Evolutionary conservation across 2,329 filamentous ascomycete species (phyloP).

Genomic region (Botrytis tulipae): DNA sequence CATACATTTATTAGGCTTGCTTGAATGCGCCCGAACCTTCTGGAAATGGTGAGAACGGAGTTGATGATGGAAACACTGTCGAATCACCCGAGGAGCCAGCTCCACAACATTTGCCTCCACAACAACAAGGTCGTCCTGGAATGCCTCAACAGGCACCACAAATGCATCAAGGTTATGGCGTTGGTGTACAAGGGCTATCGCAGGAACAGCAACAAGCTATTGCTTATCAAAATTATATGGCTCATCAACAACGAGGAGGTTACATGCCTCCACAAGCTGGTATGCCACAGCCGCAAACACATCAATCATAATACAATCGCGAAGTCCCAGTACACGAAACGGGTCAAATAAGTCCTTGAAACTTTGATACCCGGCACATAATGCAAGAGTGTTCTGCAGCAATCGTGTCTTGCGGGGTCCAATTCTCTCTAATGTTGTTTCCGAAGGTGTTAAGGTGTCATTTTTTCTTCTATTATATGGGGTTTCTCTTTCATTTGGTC

Average conservation of each 20-base stretch:
- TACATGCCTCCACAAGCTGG: conserved; percentile 78
- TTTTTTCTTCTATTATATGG: conserved; percentile 20
- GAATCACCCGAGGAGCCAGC: conserved; percentile 90
- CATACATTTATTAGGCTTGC: conserved; percentile 70
- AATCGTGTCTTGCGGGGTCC: conserved; percentile 37
- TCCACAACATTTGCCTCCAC: conserved; percentile 70
- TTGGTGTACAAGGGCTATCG: conserved; percentile 48
- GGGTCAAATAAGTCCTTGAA: conserved; percentile 38
- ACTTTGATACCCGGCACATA: conserved; percentile 59
- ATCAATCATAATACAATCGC: conserved; percentile 61
- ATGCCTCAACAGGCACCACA: conserved; percentile 60
- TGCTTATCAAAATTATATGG: conserved; percentile 80
- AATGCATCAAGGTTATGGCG: conserved; percentile 61
- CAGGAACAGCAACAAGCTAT: conserved; percentile 69
- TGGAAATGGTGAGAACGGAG: conserved; percentile 76
- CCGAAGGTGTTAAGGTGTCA: conserved; percentile 37
- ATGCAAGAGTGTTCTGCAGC: conserved; percentile 38
- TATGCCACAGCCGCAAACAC: conserved; percentile 79
- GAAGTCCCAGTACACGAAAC: conserved; percentile 32
- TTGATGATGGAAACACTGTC: conserved; percentile 71
- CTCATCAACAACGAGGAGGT: conserved; percentile 68
- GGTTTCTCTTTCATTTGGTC: conserved; percentile 17
- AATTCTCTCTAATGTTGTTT: conserved; percentile 30
- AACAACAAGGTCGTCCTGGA: conserved; percentile 53
- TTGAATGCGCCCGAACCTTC: conserved; percentile 92